Conservation (phyloP, 495 filamentous ascomycete species). For the Extremus antarcticus region DNA sequence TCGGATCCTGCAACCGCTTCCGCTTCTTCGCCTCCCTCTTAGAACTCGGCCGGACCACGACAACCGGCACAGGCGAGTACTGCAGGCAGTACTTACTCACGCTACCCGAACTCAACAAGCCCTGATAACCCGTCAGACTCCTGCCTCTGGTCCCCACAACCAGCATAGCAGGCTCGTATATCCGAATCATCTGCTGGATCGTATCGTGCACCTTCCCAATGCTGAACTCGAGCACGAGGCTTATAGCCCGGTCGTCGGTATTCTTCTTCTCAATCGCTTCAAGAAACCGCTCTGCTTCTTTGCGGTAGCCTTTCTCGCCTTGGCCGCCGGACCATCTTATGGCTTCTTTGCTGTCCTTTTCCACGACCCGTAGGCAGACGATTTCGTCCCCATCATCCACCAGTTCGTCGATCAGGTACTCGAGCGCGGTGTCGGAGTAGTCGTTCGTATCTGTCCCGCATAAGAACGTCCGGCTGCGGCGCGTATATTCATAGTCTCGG, state of each 20-base stretch:
- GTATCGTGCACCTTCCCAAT: constrained; percentile 87
- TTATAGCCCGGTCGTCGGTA: constrained; percentile 69
- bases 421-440: constrained; percentile 88
- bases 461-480: constrained; percentile 81
- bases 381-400: constrained; percentile 97
- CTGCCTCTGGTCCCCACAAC: constrained; percentile 87
- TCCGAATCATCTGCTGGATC: constrained; percentile 87
- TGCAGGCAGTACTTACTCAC: constrained; percentile 96
- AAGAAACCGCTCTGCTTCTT: constrained; percentile 74
- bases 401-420: constrained; percentile 89
- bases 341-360: constrained; percentile 51
- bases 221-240: constrained; percentile 76
- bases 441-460: constrained; percentile 90
- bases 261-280: constrained; percentile 53
- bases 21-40: constrained; percentile 88
- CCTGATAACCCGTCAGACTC: constrained; percentile 77
- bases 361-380: constrained; percentile 82
- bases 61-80: constrained; percentile 91
- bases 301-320: constrained; percentile 60
- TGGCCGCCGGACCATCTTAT: constrained; percentile 53
- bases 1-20: constrained; percentile 73
- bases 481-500: constrained; percentile 73
- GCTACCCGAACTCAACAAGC: constrained; percentile 70
- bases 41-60: constrained; percentile 82
- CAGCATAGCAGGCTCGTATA: constrained; percentile 91